Evolutionary conservation across 2,329 filamentous ascomycete genomes (phyloP), one percentile per base, ranked within the genome.

Genomic region (Emergomyces africanus): DNA sequence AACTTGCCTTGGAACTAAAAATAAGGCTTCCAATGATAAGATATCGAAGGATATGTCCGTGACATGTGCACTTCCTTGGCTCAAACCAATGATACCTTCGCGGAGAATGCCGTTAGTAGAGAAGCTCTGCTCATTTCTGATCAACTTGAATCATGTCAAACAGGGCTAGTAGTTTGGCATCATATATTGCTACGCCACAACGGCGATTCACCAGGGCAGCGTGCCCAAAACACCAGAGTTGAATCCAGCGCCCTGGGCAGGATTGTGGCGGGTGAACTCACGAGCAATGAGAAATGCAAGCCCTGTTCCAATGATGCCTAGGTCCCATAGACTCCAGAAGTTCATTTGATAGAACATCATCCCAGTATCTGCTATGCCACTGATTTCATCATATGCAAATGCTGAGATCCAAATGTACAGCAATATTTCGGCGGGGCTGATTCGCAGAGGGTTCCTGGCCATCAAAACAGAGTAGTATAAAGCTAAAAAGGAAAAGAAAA

Each of bases 391-490:
- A 68, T 94, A 95, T 44, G 88, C 84, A 75, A 95, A 96, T 8
- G 89, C 87, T 4, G 85, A 84, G 65, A 96, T 86, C 88, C 90
- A 96, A 56, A 95, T 72, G 69, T 92, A 94, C 48, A 96, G 80
- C 18, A 89, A 69, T 1, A 86, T 74, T 70, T 96, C 90, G 20
- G 85, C 76, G 0, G 78, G 68, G 0, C 87, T 89, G 57, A 96
- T 83, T 33, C 78, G 77, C 20, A 79, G 77, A 9, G 84, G 80
- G 64, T 87, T 83, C 61, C 88, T 80, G 64, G 89, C 83, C 51
- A 95, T 81, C 37, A 96, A 79, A 0, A 96, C 90, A n/a, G 83
- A 80, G 68, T 95, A 96, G 72, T 95, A 96, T 5, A 96, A 76
- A 30, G 81, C 79, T 46, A 96, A 75, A 66, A 95, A 91, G 0